Conservation (phyloP, 208 protist genomes). For the Leishmania guyanensis region DNA sequence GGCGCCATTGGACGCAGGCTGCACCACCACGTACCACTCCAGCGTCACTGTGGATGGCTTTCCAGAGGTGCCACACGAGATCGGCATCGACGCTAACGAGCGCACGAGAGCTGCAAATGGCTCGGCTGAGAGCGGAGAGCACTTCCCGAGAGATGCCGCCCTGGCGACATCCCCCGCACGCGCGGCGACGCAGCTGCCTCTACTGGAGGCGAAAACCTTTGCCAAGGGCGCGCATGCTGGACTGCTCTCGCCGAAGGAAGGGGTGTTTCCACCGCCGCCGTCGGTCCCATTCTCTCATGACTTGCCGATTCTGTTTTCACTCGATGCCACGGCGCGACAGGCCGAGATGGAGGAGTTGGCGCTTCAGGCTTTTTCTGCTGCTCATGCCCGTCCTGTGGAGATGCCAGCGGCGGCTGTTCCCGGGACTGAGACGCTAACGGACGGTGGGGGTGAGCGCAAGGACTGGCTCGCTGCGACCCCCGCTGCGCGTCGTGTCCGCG, state of each 20-base stretch:
- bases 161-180: neutral
- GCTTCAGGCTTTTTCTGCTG: slow-evolving; percentile 8
- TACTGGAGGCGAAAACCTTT: neutral
- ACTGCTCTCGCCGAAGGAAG: neutral
- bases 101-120: neutral
- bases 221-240: neutral
- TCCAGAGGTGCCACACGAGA: neutral
- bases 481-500: slow-evolving; percentile 30
- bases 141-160: neutral
- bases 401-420: neutral
- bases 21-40: slow-evolving; percentile 13
- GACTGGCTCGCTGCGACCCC: slow-evolving; percentile 11
- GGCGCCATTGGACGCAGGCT: neutral
- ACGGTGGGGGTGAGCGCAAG: neutral
- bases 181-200: neutral
- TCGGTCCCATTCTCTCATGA: neutral
- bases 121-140: neutral
- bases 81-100: neutral
- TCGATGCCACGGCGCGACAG: slow-evolving; percentile 29
- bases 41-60: neutral
- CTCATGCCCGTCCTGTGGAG: neutral
- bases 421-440: neutral
- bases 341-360: slow-evolving; percentile 20
- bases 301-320: slow-evolving; percentile 5
- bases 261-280: neutral